Base-by-base conservation (phyloP, 2,329 filamentous ascomycete species). In the Alternaria solani region DNA sequence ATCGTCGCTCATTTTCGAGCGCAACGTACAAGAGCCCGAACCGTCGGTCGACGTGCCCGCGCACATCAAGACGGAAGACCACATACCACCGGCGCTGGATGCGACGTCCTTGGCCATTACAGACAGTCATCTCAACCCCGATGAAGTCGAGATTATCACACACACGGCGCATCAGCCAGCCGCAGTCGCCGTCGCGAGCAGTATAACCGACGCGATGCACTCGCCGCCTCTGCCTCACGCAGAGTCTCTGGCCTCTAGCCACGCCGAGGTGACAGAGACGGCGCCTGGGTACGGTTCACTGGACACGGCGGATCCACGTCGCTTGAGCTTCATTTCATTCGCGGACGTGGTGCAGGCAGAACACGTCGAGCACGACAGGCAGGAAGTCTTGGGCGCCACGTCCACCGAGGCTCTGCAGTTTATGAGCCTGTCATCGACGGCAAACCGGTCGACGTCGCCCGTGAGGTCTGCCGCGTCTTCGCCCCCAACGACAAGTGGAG, bases 281-380 rank as follows among this genome's bases (percentile, higher is more conserved):
- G 91, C 94, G 66, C 84, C 84, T 26, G 88, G 87, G 74, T 94
- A 94, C 76, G 92, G 90, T 32, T 88, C 89, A 46, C 82, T 94
- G 62, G 93, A 97, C 72, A 86, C 85, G 39, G 85, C 87, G 47
- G 94, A 97, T 71, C 87, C 96, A 18, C 89, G 92, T 46, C 88
- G 94, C 23, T 81, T 98, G 63, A 95, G 91, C 77, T 98, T 98
- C 81, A 96, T 98, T 75, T 97, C 93, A 7, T 98, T 98, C 79
- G 94, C 94, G 62, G 94, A 98, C 72, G 93, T 98, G 9, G 93
- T 98, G 41, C 93, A 96, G 75, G 87, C 90, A 34, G 92, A 95
- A 76, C 91, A 94, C 71, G 87, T 87, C 30, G 86, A 88, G 38
- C 84, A 86, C 47, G 89, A 85, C 67, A 84, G 89, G 65, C 62